Percentiles rank a stretch among this genome's conserved stretches.
phyloP scores from a whole-genome alignment of 2,329 filamentous ascomycete species.

The Hypoxylon sp. region DNA sequence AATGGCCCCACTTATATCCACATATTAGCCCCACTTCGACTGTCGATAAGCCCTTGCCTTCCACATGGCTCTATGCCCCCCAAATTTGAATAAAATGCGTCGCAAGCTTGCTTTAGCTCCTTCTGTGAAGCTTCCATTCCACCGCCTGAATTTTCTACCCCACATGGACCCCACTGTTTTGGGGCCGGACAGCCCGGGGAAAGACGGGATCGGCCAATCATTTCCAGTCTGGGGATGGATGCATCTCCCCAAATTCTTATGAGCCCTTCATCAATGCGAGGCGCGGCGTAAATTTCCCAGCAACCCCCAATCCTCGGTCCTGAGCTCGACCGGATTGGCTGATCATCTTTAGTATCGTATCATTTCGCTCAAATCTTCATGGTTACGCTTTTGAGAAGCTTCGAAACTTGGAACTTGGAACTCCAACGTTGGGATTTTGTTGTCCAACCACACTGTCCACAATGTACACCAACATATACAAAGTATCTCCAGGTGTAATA shows the following conservation, averaged over 20 bases:
- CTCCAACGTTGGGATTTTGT: conserved; percentile 26
- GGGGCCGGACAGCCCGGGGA: conserved; percentile 37
- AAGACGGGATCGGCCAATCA: conserved; percentile 39
- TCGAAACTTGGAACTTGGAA: conserved; percentile 36
- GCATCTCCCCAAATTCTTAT: conserved; percentile 27
- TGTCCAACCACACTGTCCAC: conserved; percentile 34
- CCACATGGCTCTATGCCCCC: conserved; percentile 39
- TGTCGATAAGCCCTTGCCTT: conserved; percentile 34
- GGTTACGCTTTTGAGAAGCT: conserved; percentile 17
- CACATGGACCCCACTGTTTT: conserved; percentile 34
- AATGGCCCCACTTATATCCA: conserved; percentile 8
- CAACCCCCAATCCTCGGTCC: conserved; percentile 33
- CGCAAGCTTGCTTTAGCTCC: conserved; percentile 20
- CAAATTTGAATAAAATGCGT: conserved; percentile 10
- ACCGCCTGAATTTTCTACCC: conserved; percentile 44
- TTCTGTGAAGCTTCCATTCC: conserved; percentile 43
- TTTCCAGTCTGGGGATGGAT: conserved; percentile 30
- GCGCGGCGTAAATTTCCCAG: conserved; percentile 37
- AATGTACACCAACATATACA: conserved; percentile 28
- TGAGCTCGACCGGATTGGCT: conserved; percentile 28
- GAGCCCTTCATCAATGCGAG: conserved; percentile 39
- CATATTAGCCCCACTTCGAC: conserved; percentile 13
- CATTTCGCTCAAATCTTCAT: conserved; percentile 35
- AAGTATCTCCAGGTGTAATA: conserved; percentile 6
- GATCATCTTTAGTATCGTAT: conserved; percentile 23